A percentile compares a stretch with the other conserved stretches of the same genome.
phyloP scores from a whole-genome alignment of 306 rosid genomes.

The Trifolium repens region DNA sequence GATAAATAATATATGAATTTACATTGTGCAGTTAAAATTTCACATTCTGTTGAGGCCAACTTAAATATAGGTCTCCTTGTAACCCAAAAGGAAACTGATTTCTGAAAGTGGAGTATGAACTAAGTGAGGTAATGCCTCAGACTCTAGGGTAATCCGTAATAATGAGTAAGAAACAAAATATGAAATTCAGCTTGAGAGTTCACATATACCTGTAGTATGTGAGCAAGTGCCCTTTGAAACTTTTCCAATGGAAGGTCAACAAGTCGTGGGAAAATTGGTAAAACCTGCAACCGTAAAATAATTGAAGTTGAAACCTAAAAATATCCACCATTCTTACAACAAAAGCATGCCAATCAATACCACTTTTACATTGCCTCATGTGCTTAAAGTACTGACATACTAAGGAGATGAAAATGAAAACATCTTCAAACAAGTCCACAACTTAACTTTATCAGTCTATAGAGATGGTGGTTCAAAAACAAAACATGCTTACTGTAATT shows the following conservation, averaged over 20 bases:
- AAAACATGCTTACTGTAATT: slow-evolving; percentile 7
- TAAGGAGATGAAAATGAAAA: slow-evolving; percentile 28
- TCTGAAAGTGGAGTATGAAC: slow-evolving; percentile 1
- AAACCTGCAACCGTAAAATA: slow-evolving; percentile 67
- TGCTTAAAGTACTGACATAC: neutral
- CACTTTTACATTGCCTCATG: slow-evolving; percentile 1
- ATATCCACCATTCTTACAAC: slow-evolving; percentile 12
- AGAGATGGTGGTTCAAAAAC: slow-evolving; percentile 9
- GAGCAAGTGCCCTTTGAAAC: slow-evolving; percentile 98
- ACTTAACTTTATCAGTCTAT: slow-evolving; percentile 6
- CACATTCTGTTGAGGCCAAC: slow-evolving; percentile 14
- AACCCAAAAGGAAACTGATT: slow-evolving; percentile 30
- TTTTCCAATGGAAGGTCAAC: slow-evolving; percentile 92
- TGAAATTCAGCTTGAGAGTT: slow-evolving; percentile 37
- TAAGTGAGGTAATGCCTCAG: slow-evolving; percentile 19
- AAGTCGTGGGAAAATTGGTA: slow-evolving; percentile 92
- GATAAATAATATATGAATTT: slow-evolving; percentile 5
- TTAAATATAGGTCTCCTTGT: slow-evolving; percentile 6
- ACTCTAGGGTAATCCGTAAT: slow-evolving; percentile 13
- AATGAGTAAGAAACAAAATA: slow-evolving; percentile 23
- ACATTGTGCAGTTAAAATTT: slow-evolving; percentile 10
- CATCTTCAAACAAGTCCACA: slow-evolving; percentile 14
- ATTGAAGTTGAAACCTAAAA: slow-evolving; percentile 37
- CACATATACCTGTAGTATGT: slow-evolving; percentile 84
- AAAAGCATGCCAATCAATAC: slow-evolving; percentile 9